Evolutionary conservation across 2,329 filamentous ascomycete species (phyloP).

Genomic region (Stachybotrys elegans): DNA sequence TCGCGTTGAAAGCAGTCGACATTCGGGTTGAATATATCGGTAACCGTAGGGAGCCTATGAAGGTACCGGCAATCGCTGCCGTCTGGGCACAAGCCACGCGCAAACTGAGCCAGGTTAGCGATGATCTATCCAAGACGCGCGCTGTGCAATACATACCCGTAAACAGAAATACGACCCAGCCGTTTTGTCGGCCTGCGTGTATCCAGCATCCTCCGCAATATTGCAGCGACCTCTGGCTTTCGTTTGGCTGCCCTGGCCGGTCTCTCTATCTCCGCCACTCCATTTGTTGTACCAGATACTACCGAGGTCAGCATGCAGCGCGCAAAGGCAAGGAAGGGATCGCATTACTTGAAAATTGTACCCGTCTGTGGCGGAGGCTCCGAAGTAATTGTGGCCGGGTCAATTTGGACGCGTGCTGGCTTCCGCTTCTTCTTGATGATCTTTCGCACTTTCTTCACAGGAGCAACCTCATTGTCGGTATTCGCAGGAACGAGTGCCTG

Average conservation of each 20-base stretch:
- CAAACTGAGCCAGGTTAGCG: slow-evolving; percentile 45
- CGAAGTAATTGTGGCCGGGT: slow-evolving; percentile 74
- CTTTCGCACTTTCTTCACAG: slow-evolving; percentile 39
- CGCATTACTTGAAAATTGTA: slow-evolving; percentile 73
- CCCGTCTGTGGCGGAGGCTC: slow-evolving; percentile 90
- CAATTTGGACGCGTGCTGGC: slow-evolving; percentile 86
- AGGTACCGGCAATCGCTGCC: slow-evolving; percentile 93
- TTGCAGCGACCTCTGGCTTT: slow-evolving; percentile 83
- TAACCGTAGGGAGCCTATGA: slow-evolving; percentile 78
- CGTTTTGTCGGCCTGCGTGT: slow-evolving; percentile 71
- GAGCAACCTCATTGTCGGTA: neutral
- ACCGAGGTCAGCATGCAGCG: neutral
- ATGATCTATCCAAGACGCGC: neutral
- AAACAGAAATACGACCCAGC: slow-evolving; percentile 87
- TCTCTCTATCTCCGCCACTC: slow-evolving; percentile 90
- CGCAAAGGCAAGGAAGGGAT: slow-evolving; percentile 28
- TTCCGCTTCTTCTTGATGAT: slow-evolving; percentile 80
- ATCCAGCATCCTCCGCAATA: slow-evolving; percentile 72
- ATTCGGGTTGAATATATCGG: slow-evolving; percentile 89
- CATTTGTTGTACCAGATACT: slow-evolving; percentile 96
- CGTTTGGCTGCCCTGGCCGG: slow-evolving; percentile 80
- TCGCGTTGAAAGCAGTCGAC: slow-evolving; percentile 88
- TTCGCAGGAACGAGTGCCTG: neutral
- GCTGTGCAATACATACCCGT: slow-evolving; percentile 34
- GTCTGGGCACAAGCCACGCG: slow-evolving; percentile 74